These are phyloP conservation scores for Euphorbia schlechtendalii DNA, from an alignment of 441 rosid species.

Conservation along the genomic window DNA sequence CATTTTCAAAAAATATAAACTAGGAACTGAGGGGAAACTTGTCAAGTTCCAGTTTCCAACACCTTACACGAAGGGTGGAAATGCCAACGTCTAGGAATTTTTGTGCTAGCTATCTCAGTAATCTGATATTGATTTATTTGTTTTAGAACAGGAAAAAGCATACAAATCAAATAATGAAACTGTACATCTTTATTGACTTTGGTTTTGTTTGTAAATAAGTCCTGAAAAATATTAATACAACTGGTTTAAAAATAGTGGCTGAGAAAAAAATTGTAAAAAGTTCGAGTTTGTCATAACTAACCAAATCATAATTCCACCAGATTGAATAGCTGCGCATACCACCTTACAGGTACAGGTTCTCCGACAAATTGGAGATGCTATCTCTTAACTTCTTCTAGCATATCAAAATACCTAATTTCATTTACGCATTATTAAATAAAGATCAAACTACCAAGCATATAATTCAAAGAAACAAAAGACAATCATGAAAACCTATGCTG, in stretches of 20 bases:
- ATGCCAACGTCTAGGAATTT: too few relatives aligned
- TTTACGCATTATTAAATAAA: slow-evolving; percentile 17
- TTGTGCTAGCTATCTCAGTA: slow-evolving; percentile 62
- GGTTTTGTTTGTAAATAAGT: slow-evolving; percentile 40
- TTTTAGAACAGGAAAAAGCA: slow-evolving; percentile 87
- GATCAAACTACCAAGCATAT: slow-evolving; percentile 6
- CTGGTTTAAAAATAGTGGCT: too few relatives aligned
- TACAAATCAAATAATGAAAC: slow-evolving; percentile 84
- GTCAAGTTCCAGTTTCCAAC: too few relatives aligned
- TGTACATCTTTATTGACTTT: slow-evolving; percentile 66
- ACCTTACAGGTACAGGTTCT: slow-evolving; percentile 79
- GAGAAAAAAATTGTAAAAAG: too few relatives aligned
- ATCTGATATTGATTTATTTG: slow-evolving; percentile 62
- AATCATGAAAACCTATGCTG: slow-evolving; percentile 3
- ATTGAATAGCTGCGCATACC: slow-evolving; percentile 49
- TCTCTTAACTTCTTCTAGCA: slow-evolving; percentile 68
- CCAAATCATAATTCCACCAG: too few relatives aligned
- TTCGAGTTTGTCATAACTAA: too few relatives aligned
- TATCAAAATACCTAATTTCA: slow-evolving; percentile 47
- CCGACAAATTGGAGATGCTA: slow-evolving; percentile 76
- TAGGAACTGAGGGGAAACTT: too few relatives aligned
- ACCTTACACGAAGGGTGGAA: too few relatives aligned
- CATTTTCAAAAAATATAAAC: too few relatives aligned
- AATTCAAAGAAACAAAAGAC: not conserved
- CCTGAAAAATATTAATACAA: slow-evolving; percentile 42